phyloP scores from a whole-genome alignment of 1,284 basidiomycete genomes.

The Ceratobasidium sp. region DNA sequence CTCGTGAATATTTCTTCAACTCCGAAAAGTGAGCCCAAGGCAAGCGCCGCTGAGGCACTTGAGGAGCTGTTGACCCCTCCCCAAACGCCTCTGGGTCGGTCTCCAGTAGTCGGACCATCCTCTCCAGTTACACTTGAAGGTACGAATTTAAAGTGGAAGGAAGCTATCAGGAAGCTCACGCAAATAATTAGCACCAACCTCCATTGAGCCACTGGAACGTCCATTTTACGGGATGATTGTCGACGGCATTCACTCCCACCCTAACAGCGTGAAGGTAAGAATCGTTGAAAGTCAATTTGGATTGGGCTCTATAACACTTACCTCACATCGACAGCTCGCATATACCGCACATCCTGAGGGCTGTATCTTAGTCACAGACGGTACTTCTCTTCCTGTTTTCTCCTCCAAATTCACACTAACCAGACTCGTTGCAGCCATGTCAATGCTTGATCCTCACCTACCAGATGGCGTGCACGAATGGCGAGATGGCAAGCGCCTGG shows the following conservation, averaged over 20 bases:
- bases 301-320: constrained; percentile 31
- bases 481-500: constrained; percentile 78
- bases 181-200: background rate
- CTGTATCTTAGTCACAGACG: constrained; percentile 88
- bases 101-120: constrained; percentile 12
- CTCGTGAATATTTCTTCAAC: constrained; percentile 44
- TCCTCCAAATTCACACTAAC: constrained; percentile 37
- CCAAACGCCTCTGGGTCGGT: constrained; percentile 55
- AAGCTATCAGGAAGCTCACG: constrained; percentile 27
- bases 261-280: constrained; percentile 79
- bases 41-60: constrained; percentile 64
- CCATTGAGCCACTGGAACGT: constrained; percentile 57
- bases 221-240: constrained; percentile 90
- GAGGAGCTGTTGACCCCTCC: constrained; percentile 68
- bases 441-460: constrained; percentile 83
- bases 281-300: constrained; percentile 43
- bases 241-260: constrained; percentile 89
- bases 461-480: constrained; percentile 86
- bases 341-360: constrained; percentile 83
- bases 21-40: constrained; percentile 40
- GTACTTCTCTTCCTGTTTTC: constrained; percentile 52
- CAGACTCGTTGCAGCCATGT: constrained; percentile 66
- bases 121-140: background rate
- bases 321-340: constrained; percentile 75
- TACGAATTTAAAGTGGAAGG: background rate